Base-by-base conservation (phyloP, 306 rosid genomes). In the Quillaja saponaria region DNA sequence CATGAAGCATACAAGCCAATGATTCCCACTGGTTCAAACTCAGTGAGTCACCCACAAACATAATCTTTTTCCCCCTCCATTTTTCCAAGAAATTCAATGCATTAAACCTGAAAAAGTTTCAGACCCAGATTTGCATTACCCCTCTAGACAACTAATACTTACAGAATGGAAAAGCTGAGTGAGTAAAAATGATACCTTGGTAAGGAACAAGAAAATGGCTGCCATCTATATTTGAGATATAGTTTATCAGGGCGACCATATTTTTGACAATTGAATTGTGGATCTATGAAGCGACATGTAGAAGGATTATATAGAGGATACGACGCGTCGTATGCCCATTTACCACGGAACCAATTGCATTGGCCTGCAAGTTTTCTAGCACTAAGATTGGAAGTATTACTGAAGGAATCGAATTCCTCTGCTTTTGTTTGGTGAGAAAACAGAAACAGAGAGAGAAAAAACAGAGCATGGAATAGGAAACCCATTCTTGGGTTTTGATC, bases 11-110 rank as follows among this genome's bases (percentile, higher is more conserved):
- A 81, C 98, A 92, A 1, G 95, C 76, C 57, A 92, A 56, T 15
- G 98, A 92, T 21, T 81, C 80, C 79, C 90, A 92, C 67, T 92
- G 98, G 64, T 92, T 92, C 66, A 77, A 62, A 60, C 98, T 88
- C 85, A 88, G 62, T 0, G 98, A 92, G 34, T 92, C 98, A 13
- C 98, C 98, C 10, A 92, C 96, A 49, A 88, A 92, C 98, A 88
- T 92, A 3, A 92, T 82, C 86, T 84, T 92, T 82, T 92, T 88
- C 58, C 96, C 98, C n/a, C 74, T 86, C 84, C 89, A 78, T 68
- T 57, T 77, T 70, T 77, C 76, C 73, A 88, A 35, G 47, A 92
- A 84, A 34, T 49, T 17, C 81, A 79, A 21, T 63, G 94, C 96
- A 67, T 88, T 84, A 69, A 92, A 92, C 85, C 98, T 92, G 71